phyloP scores from a whole-genome alignment of 1,139 yeast species.

The Yamadazyma spencermartinsiae region DNA sequence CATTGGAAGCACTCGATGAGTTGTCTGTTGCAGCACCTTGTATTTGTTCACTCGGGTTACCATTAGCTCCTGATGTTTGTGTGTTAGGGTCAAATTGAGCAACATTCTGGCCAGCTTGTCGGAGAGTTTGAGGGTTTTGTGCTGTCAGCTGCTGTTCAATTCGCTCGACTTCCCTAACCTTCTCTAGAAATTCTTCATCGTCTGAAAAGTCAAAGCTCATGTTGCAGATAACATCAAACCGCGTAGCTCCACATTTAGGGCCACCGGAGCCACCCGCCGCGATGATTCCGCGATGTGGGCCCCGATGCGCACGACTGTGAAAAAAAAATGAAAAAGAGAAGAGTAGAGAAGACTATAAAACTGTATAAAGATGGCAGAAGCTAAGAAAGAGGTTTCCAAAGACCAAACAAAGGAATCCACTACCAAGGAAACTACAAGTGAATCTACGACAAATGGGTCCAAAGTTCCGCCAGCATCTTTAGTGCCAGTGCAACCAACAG shows the following conservation, averaged over 20 bases:
- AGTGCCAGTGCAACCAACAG: constrained; percentile 81
- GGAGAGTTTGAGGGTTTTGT: too few species aligned
- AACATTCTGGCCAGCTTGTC: too few species aligned
- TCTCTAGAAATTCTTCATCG: constrained; percentile 14
- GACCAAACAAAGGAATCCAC: background rate
- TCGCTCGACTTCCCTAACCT: constrained; percentile 8
- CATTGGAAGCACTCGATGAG: background rate
- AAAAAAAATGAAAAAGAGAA: background rate
- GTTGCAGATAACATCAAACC: too few species aligned
- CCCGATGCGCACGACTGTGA: background rate
- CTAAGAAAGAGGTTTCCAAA: constrained; percentile 21
- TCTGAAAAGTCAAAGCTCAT: constrained; percentile 12
- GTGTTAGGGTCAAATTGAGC: too few species aligned
- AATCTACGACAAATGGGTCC: constrained; percentile 16
- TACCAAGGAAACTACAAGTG: constrained; percentile 23
- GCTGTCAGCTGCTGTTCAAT: too few species aligned
- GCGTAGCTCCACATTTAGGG: too few species aligned
- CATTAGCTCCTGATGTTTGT: too few species aligned
- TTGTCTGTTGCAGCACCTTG: background rate
- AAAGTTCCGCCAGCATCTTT: constrained; percentile 64
- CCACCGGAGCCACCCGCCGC: too few species aligned
- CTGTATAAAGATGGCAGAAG: background rate
- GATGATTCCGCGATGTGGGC: too few species aligned
- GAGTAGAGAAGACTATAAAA: background rate
- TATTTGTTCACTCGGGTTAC: background rate